These are phyloP conservation scores for Misopates orontium DNA, from an alignment of 257 asterid genomes.

Conservation along the genomic window DNA sequence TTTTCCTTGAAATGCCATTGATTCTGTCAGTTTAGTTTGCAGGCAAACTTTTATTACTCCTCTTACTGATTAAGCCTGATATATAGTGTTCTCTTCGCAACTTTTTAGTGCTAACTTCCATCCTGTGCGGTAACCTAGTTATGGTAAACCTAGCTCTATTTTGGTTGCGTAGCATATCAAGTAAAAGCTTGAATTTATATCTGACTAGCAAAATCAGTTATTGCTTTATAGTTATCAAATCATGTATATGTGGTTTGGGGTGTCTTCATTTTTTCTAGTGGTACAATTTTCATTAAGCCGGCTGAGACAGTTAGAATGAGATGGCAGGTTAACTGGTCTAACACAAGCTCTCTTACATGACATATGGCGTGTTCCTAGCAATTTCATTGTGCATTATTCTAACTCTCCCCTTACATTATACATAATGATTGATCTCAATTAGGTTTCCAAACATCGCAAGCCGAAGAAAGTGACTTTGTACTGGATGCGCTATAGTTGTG, in stretches of 20 bases:
- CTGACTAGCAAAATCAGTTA: neutral
- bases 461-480: constrained; percentile 74
- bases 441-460: constrained; percentile 82
- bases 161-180: neutral
- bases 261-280: constrained; percentile 13
- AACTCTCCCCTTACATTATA: constrained; percentile 19
- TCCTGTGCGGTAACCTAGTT: neutral
- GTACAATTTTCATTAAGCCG: neutral
- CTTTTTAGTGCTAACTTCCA: constrained; percentile 5
- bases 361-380: constrained; percentile 14
- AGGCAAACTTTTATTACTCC: neutral
- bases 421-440: constrained; percentile 30
- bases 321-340: constrained; percentile 7
- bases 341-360: constrained; percentile 7
- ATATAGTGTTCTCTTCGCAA: neutral
- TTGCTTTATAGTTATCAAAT: neutral
- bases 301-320: constrained; percentile 1
- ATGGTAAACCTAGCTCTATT: neutral
- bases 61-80: neutral
- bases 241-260: neutral
- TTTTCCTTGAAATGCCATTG: constrained; percentile 11
- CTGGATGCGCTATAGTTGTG: constrained; percentile 90
- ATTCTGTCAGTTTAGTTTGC: neutral
- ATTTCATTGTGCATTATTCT: constrained; percentile 9
- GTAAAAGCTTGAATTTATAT: neutral